phyloP scores from a whole-genome alignment of 495 filamentous ascomycete genomes.

The Podospora fimiseda region DNA sequence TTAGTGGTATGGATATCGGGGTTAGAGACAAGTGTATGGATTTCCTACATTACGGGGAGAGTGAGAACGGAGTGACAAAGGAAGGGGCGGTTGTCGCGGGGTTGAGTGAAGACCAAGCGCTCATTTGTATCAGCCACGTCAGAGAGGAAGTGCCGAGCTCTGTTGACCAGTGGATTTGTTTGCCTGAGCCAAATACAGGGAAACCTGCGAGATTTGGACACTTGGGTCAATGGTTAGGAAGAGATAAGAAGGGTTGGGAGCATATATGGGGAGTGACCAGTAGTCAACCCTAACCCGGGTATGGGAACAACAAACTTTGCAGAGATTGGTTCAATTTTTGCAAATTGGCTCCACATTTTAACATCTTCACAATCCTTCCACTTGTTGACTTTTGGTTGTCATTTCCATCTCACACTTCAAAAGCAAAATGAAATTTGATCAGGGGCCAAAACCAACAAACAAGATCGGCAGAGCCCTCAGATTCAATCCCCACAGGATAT shows the following conservation, averaged over 20 bases:
- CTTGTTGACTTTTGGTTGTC: too few species aligned
- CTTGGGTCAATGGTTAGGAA: constrained; percentile 49
- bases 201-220: constrained; percentile 51
- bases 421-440: neutral
- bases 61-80: constrained; percentile 30
- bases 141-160: constrained; percentile 79
- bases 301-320: neutral
- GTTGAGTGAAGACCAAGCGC: constrained; percentile 61
- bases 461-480: neutral
- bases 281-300: neutral
- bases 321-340: neutral
- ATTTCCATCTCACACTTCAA: too few species aligned
- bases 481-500: constrained; percentile 14
- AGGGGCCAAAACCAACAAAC: neutral
- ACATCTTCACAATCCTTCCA: too few species aligned
- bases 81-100: constrained; percentile 42
- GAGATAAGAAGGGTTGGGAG: constrained; percentile 48
- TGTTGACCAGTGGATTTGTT: constrained; percentile 71
- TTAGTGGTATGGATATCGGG: constrained; percentile 77
- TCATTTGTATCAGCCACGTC: constrained; percentile 85
- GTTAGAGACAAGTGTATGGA: constrained; percentile 78
- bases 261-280: constrained; percentile 49
- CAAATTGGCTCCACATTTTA: neutral
- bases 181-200: constrained; percentile 59
- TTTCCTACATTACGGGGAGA: constrained; percentile 63